A percentile compares a stretch with the other conserved stretches of the same genome.
Conservation (phyloP, 75 land plant genomes). For the Selaginella tamariscina region DNA sequence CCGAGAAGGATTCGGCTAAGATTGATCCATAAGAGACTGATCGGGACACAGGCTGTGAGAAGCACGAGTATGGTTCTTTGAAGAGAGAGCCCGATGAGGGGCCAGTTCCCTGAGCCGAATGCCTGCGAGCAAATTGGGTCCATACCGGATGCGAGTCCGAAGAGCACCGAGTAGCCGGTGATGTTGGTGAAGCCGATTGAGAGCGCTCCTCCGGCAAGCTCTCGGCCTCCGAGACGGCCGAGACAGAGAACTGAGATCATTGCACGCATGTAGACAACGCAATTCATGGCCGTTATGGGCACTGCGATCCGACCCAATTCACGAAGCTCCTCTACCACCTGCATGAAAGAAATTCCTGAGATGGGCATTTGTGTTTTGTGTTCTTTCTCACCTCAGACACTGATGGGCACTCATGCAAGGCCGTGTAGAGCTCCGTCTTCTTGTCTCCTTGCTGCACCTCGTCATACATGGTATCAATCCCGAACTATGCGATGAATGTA, state of each 20-base stretch:
- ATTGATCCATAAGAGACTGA: slow-evolving; percentile 60
- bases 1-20: slow-evolving; percentile 37
- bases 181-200: slow-evolving; percentile 93
- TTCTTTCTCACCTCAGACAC: neutral
- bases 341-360: neutral
- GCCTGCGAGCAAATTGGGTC: slow-evolving; percentile 91
- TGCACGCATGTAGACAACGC: slow-evolving; percentile 44
- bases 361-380: neutral
- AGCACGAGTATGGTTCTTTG: slow-evolving; percentile 65
- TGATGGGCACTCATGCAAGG: slow-evolving; percentile 1
- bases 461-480: too few relatives aligned
- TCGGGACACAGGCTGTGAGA: slow-evolving; percentile 51
- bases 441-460: too few relatives aligned
- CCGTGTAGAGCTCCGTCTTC: too few relatives aligned
- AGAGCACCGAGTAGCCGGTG: slow-evolving; percentile 83
- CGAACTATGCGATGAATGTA: too few relatives aligned
- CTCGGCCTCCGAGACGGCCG: slow-evolving; percentile 57
- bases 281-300: slow-evolving; percentile 72
- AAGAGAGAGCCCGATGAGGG: slow-evolving; percentile 50
- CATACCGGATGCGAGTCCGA: slow-evolving; percentile 80
- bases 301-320: slow-evolving; percentile 54
- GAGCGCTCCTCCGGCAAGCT: slow-evolving; percentile 75
- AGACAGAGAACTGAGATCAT: slow-evolving; percentile 57
- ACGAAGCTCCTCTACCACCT: slow-evolving; percentile 55
- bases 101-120: slow-evolving; percentile 60